These are phyloP conservation scores for Phytopythium montanum DNA, from an alignment of 352 stramenopile species.

Conservation along the genomic window DNA sequence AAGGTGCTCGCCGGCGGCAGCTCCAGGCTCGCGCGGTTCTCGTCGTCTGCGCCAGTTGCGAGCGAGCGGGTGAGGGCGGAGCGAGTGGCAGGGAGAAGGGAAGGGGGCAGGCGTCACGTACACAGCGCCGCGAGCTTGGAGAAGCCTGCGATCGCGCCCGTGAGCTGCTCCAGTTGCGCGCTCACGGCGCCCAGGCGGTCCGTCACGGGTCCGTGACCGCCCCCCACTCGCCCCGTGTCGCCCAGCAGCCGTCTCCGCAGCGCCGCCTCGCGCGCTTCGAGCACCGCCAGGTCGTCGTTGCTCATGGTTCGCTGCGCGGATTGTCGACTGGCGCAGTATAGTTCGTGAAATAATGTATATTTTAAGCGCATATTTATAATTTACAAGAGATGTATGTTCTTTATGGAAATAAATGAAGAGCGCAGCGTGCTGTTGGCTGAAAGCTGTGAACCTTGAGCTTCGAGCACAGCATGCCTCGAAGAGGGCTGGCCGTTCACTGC, in stretches of 20 bases:
- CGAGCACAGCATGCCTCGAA: too few relatives aligned
- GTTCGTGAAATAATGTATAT: too few relatives aligned
- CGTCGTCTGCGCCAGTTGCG: constrained; percentile 23
- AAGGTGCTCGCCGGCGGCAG: constrained; percentile 27
- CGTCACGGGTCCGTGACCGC: neutral
- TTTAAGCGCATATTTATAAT: too few relatives aligned
- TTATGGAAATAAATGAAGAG: too few relatives aligned
- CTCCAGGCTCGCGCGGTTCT: constrained; percentile 28
- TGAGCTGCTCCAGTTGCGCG: constrained; percentile 30
- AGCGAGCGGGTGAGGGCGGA: constrained; percentile 6
- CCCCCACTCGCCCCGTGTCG: neutral
- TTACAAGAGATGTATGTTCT: too few relatives aligned
- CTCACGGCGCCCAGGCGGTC: constrained; percentile 22
- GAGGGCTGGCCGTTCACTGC: constrained; percentile 52
- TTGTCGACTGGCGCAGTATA: constrained; percentile 24
- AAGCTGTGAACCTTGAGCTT: too few relatives aligned
- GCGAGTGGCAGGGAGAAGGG: neutral
- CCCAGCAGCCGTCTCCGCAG: constrained; percentile 40
- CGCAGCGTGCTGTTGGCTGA: too few relatives aligned
- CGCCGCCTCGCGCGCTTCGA: constrained; percentile 43
- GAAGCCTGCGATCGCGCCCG: constrained; percentile 26
- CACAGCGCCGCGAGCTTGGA: constrained; percentile 44
- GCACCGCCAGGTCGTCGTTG: constrained; percentile 33
- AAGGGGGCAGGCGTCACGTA: constrained; percentile 14
- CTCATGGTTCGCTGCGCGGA: neutral